These are phyloP conservation scores for Thraustochytrium striatum DNA, from an alignment of 352 stramenopile species.

Conservation along the genomic window DNA sequence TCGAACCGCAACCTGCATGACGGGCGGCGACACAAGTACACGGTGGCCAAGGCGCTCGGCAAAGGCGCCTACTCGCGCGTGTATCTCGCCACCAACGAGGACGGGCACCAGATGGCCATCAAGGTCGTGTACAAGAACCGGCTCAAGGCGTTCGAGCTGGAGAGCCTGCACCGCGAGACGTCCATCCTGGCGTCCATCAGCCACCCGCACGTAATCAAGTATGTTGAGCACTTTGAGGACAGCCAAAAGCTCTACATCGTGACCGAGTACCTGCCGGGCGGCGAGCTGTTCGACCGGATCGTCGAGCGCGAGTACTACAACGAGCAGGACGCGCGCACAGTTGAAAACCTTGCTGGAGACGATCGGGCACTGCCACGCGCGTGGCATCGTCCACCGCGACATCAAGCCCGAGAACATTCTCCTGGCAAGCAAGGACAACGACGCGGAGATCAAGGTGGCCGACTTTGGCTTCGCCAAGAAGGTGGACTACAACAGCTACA, in stretches of 20 bases:
- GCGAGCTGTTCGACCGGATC: conserved; percentile 89
- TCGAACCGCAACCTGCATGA: too few relatives aligned
- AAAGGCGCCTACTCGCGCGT: conserved; percentile 48
- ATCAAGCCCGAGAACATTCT: conserved; percentile 71
- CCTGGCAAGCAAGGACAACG: neutral
- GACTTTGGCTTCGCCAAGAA: conserved; percentile 81
- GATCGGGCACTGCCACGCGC: conserved; percentile 80
- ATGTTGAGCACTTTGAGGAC: conserved; percentile 50
- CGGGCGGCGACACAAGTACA: neutral
- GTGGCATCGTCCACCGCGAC: conserved; percentile 79
- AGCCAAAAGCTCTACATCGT: conserved; percentile 43
- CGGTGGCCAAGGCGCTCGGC: conserved; percentile 44
- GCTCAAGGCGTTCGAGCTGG: conserved; percentile 34
- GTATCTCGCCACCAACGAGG: conserved; percentile 27
- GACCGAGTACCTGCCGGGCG: conserved; percentile 55
- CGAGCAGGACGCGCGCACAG: conserved; percentile 81
- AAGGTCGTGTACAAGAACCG: conserved; percentile 48
- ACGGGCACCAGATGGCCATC: conserved; percentile 45
- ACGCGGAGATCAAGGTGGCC: conserved; percentile 71
- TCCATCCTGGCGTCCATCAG: conserved; percentile 21
- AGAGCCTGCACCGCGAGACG: conserved; percentile 41
- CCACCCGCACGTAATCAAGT: conserved; percentile 38
- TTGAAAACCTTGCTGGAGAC: conserved; percentile 79
- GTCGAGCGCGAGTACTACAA: conserved; percentile 84
- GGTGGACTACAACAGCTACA: conserved; percentile 67